Evolutionary conservation across 305 asterid species (phyloP), one percentile per base, ranked within the genome.

Genomic region (Fraxinus baroniana): DNA sequence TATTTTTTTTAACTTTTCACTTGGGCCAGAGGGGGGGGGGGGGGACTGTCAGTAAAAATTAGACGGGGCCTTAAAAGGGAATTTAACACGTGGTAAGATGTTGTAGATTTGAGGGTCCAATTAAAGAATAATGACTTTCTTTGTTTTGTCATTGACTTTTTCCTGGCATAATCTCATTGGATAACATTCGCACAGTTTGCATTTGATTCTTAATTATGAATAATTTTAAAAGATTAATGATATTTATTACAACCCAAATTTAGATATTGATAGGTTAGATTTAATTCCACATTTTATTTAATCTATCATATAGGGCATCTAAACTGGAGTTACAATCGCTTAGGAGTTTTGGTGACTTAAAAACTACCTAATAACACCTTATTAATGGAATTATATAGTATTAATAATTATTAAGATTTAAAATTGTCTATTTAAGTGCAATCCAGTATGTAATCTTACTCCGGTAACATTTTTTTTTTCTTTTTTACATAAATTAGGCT

Each of bases 121-220:
- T 93, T 89, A 91, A 88, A 87, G 90, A 92, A 89, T 89, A 87
- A 85, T 90, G 94, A 91, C 94, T 92, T 86, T 90, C 91, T 89
- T 86, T 93, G 89, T 33, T 80, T 73, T 85, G 81, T 82, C 64
- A 75, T 91, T 92, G 90, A 89, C 92, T 76, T 79, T 89, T 82
- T 80, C 86, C 83, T 89, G 80, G 81, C 78, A 84, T 71, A 74
- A 70, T 72, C 36, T 60, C 66, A 72, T 80, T 9, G 39, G 74
- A 62, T 72, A 70, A 66, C 68, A 12, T 44, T 44, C 17, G 12
- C 52, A 10, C 55, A 44, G n/a, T 44, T 2, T 41, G 15, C 17
- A 2, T 2, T 41, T 44, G 55, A 44, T 44, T 44, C 55, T 37
- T 44, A 44, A 12, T 44, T 44, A 44, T 44, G 55, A 44, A 12